phyloP scores from a whole-genome alignment of 805 yeast species.

The Wickerhamiella spandovensis region DNA sequence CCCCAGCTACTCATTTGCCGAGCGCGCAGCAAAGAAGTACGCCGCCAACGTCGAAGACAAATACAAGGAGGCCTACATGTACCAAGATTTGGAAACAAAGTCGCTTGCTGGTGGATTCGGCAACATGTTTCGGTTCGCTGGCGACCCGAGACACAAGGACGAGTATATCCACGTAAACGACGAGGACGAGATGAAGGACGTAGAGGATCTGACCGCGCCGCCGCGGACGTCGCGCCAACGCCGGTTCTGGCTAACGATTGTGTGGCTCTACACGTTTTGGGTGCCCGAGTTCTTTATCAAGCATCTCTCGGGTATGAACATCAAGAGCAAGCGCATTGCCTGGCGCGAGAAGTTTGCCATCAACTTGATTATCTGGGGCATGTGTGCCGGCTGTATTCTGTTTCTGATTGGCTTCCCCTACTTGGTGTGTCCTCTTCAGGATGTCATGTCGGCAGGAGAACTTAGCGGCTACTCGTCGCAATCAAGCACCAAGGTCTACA shows the following conservation, averaged over 20 bases:
- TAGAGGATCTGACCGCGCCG: slow-evolving; percentile 21
- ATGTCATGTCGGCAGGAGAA: slow-evolving; percentile 25
- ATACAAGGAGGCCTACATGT: slow-evolving; percentile 15
- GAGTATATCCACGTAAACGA: slow-evolving; percentile 21
- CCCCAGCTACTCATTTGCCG: slow-evolving; percentile 25
- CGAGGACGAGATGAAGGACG: slow-evolving; percentile 23
- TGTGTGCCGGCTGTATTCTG: slow-evolving; percentile 24
- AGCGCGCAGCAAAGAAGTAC: slow-evolving; percentile 22
- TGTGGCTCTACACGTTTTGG: slow-evolving; percentile 29
- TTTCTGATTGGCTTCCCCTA: slow-evolving; percentile 29
- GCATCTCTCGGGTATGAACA: slow-evolving; percentile 21
- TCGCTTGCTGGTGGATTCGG: slow-evolving; percentile 26
- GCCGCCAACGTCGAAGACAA: slow-evolving; percentile 16
- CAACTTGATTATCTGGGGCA: slow-evolving; percentile 29
- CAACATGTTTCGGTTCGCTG: slow-evolving; percentile 25
- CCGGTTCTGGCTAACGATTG: slow-evolving; percentile 27
- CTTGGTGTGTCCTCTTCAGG: slow-evolving; percentile 29
- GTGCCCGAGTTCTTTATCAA: slow-evolving; percentile 26
- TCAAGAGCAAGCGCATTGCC: slow-evolving; percentile 28
- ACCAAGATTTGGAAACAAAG: slow-evolving; percentile 24
- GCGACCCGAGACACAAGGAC: slow-evolving; percentile 10
- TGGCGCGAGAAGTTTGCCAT: slow-evolving; percentile 33
- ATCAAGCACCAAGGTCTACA: slow-evolving; percentile 23
- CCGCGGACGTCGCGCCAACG: slow-evolving; percentile 20
- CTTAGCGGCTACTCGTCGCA: slow-evolving; percentile 21